Base-by-base conservation (phyloP, 2,329 filamentous ascomycete genomes). In the Kalmusia sp. region DNA sequence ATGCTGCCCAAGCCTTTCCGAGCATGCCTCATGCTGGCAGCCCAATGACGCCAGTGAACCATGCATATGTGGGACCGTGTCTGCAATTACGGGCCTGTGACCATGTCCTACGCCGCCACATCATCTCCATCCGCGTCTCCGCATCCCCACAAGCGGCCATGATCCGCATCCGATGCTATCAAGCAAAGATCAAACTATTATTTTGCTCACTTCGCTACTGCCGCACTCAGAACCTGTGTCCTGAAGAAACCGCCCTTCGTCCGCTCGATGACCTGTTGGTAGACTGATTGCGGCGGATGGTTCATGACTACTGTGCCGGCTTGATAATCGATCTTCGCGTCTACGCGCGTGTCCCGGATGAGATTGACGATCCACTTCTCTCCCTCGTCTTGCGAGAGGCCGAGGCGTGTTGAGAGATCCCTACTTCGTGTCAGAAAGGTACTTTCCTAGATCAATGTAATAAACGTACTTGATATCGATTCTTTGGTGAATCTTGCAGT, bases 321-420 rank as follows among this genome's bases (percentile, higher is more conserved):
- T 82, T 98, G 92, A 82, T 96, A 97, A 80, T 99, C 95, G 74
- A 98, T 98, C 87, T 99, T 99, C 70, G 95, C 95, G 73, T 99
- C 95, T 59, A 99, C 90, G 59, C 93, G 87, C 21, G 95, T 99
- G 79, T 99, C 95, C 61, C 95, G 89, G 79, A 99, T 99, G 61
- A 99, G 85, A 82, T 99, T 99, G 68, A 99, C 95, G 71, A 99
- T 99, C 95, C 95, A 99, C 84, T 99, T 99, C 87, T 99, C 95
- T 69, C 95, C 95, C 72, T 98, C 95, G 72, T 96, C 92, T 69
- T 93, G 88, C 74, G 90, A 92, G 62, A 99, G 84, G 62, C 93
- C 95, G 55, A 99, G 87, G 75, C 95, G 91, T 60, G 87, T 89
- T 62, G 92, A 96, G 54, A 99, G 86, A 69, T 98, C 95, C 78